Base-by-base conservation (phyloP, 108 stramenopile species). In the Pseudonitzschia pungens region DNA sequence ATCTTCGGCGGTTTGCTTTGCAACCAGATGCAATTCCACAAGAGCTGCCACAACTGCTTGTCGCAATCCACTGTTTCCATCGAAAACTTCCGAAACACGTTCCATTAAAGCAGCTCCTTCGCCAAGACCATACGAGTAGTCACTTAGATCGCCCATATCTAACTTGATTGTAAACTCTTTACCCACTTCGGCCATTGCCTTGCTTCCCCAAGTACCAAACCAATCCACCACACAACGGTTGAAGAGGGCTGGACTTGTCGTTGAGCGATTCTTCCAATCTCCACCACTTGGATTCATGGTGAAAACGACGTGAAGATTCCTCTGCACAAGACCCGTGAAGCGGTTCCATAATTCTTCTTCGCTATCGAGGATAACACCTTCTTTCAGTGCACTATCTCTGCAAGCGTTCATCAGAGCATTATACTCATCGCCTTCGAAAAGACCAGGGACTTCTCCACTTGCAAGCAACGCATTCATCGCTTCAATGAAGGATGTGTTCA, bases 171-270 rank as follows among this genome's bases (percentile, higher is more conserved):
- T 92, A 58, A 96, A 93, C 24, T 88, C 89, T 63, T 80, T 74
- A 3, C 74, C 86, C 20, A 97, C 96, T 74, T 98, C 96, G 26
- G 91, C 96, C 84, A 99, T 82, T 6, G 99, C 97, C 68, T 87
- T 90, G 28, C 68, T 50, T 51, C 89, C 81, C 99, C 99, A 99
- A 15, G 97, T 96, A 33, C 99, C 99, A 75, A 99, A 99, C 99
- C 99, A 99, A 76, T 99, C 98, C 1, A 99, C 98, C 11, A 99
- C 98, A 74, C 99, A 99, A 45, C 99, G 87, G 86, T 99, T 99
- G 84, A 99, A 99, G 28, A 99, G 79, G 24, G 99, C 99, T 8
- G 99, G 99, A 73, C 96, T 97, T 24, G 99, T 98, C 12, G 98
- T 97, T 26, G 97, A 95, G 28, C 98, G 88, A 54, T 93, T 92